Evolutionary conservation across 108 stramenopile species (phyloP).

Genomic region (Skeletonema tropicum): DNA sequence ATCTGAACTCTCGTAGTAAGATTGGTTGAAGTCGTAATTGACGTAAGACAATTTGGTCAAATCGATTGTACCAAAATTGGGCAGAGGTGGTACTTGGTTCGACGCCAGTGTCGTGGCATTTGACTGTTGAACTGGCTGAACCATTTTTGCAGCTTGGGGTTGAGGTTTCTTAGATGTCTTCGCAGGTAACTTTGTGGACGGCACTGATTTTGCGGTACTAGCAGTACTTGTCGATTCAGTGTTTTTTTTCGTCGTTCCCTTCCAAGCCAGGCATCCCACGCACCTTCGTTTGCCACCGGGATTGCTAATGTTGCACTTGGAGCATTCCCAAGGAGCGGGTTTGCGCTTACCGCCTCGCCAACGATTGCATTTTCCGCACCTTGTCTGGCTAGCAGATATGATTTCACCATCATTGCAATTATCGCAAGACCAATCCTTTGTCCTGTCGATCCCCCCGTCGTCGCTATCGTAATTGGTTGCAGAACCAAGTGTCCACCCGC

Average conservation of each 20-base stretch:
- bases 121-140: not conserved
- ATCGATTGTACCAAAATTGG: constrained; percentile 2
- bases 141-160: not conserved
- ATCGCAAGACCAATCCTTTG: constrained; percentile 29
- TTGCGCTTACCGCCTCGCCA: constrained; percentile 36
- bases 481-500: constrained; percentile 19
- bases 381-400: constrained; percentile 12
- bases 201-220: not conserved
- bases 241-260: not conserved
- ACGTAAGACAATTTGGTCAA: not conserved
- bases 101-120: not conserved
- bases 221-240: not conserved
- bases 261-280: constrained; percentile 34
- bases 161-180: not conserved
- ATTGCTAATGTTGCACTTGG: constrained; percentile 24
- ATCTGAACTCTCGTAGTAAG: not conserved
- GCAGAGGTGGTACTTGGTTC: not conserved
- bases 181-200: not conserved
- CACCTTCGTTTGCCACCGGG: constrained; percentile 31
- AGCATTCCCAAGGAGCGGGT: constrained; percentile 24
- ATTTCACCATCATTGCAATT: constrained; percentile 9
- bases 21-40: constrained; percentile 6
- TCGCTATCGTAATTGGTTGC: constrained; percentile 10
- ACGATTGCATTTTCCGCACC: constrained; percentile 34
- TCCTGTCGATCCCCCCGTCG: constrained; percentile 23